Evolutionary conservation across 768 basidiomycete genomes (phyloP), one percentile per base, ranked within the genome.

Genomic region (Trametes elegans): DNA sequence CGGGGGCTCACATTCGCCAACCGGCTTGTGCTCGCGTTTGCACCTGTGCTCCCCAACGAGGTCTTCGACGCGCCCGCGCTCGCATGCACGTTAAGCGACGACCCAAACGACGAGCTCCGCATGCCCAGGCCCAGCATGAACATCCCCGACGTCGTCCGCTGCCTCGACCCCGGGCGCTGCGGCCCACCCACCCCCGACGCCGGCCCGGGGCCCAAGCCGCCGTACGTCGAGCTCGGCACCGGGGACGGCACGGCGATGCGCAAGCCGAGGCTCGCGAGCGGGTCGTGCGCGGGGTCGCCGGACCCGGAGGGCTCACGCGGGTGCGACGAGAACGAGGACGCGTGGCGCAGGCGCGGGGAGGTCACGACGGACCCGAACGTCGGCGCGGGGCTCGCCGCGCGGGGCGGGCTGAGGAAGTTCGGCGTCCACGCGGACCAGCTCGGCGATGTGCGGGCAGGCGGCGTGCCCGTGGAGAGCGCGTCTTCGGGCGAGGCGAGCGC

Each of bases 321-420:
- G 57, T 53, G 49, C 44, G n/a, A n/a, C n/a, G 66, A 61, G 49
- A 74, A 56, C 10, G 83, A 82, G 0, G 74, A 68, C 0, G 77
- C 71, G 44, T 79, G 83, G n/a, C 79, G 73, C 19, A 82, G 65
- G 16, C 79, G 74, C 3, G 85, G 85, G 10, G 77, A 79, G 1
- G 85, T 87, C 78, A 90, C 86, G 34, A 88, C 79, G 29, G 79
- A 73, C 11, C 88, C 87, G 63, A 90, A 90, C 27, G 85, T 88
- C n/a, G 79, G 78, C 13, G 74, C 71, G 4, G 76, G 76, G 59
- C 70, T 80, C 32, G 71, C 68, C 38, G 76, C 74, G 35, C 72
- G 72, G 1, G 76, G 64, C 1, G 73, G 62, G 1, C 40, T 58
- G 49, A 83, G 70, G 26, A 88, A 74, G 67, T 80, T 79, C 0